These are phyloP conservation scores for Vitis hybrid DNA, from an alignment of 177 flowering plant species.

Conservation along the genomic window DNA sequence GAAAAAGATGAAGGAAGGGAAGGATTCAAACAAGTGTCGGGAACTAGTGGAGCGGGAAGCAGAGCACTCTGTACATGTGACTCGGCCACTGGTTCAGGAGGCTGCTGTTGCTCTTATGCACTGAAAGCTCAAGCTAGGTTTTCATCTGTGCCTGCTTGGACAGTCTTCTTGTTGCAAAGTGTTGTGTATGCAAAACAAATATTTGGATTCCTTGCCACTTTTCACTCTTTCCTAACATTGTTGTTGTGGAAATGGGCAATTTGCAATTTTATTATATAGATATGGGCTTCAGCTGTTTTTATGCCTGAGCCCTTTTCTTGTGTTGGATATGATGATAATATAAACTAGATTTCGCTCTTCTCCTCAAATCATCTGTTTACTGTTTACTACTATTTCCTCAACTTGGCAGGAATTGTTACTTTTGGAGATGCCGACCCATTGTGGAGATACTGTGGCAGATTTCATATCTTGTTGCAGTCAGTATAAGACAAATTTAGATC, in stretches of 20 bases:
- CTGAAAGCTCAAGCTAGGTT: constrained; percentile 10
- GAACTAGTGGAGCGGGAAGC: constrained; percentile 88
- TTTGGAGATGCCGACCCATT: no score
- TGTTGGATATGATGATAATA: no score
- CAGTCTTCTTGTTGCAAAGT: not conserved
- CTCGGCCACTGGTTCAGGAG: constrained; percentile 75
- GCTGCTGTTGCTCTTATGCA: constrained; percentile 68
- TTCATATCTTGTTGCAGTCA: no score
- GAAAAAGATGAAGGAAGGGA: constrained; percentile 86
- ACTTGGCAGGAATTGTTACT: no score
- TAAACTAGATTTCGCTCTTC: no score
- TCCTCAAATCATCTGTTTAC: no score
- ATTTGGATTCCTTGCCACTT: not conserved
- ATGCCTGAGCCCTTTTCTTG: no score
- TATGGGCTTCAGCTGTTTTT: no score
- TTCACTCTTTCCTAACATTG: no score
- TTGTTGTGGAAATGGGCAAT: not conserved
- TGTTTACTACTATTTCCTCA: no score
- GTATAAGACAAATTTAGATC: no score
- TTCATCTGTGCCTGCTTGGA: not conserved
- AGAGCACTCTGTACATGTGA: constrained; percentile 64
- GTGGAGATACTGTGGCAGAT: no score
- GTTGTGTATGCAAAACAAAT: not conserved
- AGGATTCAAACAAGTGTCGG: constrained; percentile 37
- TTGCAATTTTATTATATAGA: not conserved